Conservation (phyloP, 257 asterid genomes). For the Voacanga thouarsii region DNA sequence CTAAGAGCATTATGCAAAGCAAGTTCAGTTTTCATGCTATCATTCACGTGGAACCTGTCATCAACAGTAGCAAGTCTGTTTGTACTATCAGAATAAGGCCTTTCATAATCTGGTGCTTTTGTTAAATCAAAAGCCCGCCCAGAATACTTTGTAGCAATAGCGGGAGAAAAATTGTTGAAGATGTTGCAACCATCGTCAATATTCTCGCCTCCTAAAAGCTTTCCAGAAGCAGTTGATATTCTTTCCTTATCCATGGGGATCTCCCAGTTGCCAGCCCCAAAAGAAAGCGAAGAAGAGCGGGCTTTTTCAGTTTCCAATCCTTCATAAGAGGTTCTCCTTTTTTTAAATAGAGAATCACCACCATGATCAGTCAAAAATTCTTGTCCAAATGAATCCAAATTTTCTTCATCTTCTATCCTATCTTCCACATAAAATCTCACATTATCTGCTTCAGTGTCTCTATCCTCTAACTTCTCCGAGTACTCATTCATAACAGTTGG, state of each 20-base stretch:
- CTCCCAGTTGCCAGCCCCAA: conserved; percentile 10
- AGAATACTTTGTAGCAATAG: conserved; percentile 11
- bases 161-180: conserved; percentile 18
- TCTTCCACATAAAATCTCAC: conserved; percentile 24
- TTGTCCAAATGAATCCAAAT: conserved; percentile 19
- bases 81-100: conserved; percentile 21
- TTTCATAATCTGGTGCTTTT: conserved; percentile 30
- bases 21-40: conserved; percentile 26
- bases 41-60: conserved; percentile 25
- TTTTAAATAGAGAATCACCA: conserved; percentile 34
- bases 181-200: conserved; percentile 23
- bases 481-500: conserved; percentile 25
- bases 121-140: conserved; percentile 14
- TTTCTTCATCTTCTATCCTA: conserved; percentile 28
- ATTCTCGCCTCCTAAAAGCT: conserved; percentile 25
- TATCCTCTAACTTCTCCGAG: conserved; percentile 24
- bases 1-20: conserved; percentile 13
- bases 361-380: conserved; percentile 13
- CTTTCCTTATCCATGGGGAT: conserved; percentile 30
- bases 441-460: conserved; percentile 24
- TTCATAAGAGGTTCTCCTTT: conserved; percentile 35
- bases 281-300: neutral
- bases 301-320: conserved; percentile 23
- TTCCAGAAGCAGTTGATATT: conserved; percentile 24
- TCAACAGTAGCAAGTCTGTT: conserved; percentile 24